Percentiles rank a stretch among this genome's conserved stretches.
These are phyloP conservation scores for Erigeron canadensis DNA, from an alignment of 129 eudicot genomes.

Conservation along the genomic window DNA sequence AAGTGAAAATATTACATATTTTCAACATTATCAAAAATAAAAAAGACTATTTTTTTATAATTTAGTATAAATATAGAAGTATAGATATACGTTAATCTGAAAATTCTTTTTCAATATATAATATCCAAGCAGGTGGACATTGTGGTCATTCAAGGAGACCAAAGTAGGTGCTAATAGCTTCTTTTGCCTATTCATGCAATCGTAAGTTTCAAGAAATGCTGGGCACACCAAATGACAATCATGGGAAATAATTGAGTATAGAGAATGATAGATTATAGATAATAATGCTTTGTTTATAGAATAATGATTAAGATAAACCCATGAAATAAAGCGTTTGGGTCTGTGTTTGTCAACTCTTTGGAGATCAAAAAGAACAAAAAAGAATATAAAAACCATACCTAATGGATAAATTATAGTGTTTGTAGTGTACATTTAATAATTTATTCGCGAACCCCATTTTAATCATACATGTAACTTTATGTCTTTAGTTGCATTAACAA, in stretches of 20 bases:
- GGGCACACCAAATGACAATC: constrained; percentile 27
- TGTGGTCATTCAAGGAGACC: constrained; percentile 13
- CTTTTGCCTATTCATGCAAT: not conserved
- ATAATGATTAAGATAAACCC: constrained; percentile 9
- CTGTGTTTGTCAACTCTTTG: constrained; percentile 25
- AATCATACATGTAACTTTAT: too few species aligned
- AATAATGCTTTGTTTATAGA: constrained; percentile 25
- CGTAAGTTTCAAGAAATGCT: constrained; percentile 27
- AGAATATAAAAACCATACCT: not conserved
- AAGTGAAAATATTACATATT: too few species aligned
- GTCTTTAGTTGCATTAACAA: too few species aligned
- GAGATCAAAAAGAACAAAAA: not conserved
- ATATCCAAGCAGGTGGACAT: constrained; percentile 10
- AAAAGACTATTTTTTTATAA: too few species aligned
- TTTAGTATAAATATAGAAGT: too few species aligned
- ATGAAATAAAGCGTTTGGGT: constrained; percentile 17
- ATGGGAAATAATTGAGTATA: constrained; percentile 28
- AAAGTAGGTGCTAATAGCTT: constrained; percentile 11
- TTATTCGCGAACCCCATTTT: too few species aligned
- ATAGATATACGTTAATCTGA: too few species aligned
- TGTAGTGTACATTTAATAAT: not conserved
- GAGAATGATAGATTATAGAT: constrained; percentile 5
- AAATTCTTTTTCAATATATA: too few species aligned
- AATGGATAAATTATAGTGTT: not conserved
- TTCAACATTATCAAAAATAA: too few species aligned